phyloP scores from a whole-genome alignment of 345 rosid genomes.

The Brassica juncea region DNA sequence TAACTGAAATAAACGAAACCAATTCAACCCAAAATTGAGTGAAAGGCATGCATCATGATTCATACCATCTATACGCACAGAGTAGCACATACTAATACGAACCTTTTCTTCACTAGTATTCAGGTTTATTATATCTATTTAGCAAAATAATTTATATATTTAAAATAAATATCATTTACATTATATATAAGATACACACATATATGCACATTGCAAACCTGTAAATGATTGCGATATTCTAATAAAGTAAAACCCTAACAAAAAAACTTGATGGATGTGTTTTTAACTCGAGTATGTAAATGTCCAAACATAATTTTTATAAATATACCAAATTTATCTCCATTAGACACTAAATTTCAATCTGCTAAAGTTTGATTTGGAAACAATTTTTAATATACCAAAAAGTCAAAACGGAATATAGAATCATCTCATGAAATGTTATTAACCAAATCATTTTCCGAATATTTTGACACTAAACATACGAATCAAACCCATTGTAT shows the following conservation, averaged over 20 bases:
- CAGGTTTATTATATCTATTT: background rate
- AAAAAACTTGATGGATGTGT: background rate
- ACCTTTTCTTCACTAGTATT: background rate
- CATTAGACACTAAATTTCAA: background rate
- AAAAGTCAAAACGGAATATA: background rate
- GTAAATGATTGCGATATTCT: background rate
- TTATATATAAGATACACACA: background rate
- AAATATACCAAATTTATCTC: background rate
- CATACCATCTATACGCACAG: background rate
- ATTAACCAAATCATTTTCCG: background rate
- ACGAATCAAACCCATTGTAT: background rate
- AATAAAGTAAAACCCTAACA: background rate
- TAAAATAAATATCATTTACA: background rate
- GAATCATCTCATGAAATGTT: background rate
- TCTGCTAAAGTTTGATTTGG: background rate
- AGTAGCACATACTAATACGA: background rate
- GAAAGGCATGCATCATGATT: background rate
- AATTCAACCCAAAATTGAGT: background rate
- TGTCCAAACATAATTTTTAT: background rate
- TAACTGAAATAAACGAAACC: conserved; percentile 1
- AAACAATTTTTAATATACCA: background rate
- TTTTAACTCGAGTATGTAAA: background rate
- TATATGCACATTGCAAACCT: background rate
- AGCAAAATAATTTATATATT: background rate
- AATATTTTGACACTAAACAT: background rate